Base-by-base conservation (phyloP, 148 eudicot species). In the Arbutus unedo region DNA sequence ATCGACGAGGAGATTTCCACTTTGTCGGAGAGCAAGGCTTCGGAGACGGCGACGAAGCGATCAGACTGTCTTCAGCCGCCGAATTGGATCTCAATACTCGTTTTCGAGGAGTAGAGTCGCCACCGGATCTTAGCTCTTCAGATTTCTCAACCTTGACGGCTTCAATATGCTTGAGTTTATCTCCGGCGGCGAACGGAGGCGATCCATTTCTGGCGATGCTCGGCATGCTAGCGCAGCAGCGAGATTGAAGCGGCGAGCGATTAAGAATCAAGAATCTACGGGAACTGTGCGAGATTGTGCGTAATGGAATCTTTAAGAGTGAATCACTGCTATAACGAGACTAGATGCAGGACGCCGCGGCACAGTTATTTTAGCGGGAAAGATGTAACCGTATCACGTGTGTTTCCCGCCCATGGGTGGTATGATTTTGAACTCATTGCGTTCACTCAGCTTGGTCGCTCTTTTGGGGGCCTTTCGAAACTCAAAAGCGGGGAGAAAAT, bases 1-100 rank as follows among this genome's bases (percentile, higher is more conserved):
- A 87, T 38, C 87, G 88, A 19, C 98, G 95, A 66, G 97, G 95
- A 31, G 95, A 94, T 74, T 96, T 96, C 86, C 86, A 31, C 72
- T 84, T 88, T 74, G 86, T 1, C 77, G 90, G 89, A 38, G 87
- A 86, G 31, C 21, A 18, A 15, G 53, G 66, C 81, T 78, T 44
- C 51, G 78, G 60, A 62, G 81, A 55, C 7, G 79, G 84, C 72
- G 72, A 77, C 10, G 87, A 80, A 72, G 81, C 72, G 10, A 79
- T 82, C 70, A 87, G 81, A 23, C 73, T 13, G 51, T 25, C 87
- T 15, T 86, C 83, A 14, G 72, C 25, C 73, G 82, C 59, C 9
- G 90, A 86, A 80, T 88, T 82, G 45, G 97, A 93, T 81, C 95
- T 87, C 75, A 90, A 50, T 31, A 84, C 83, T 50, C 95, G 87